Evolutionary conservation across 768 basidiomycete genomes (phyloP).

Genomic region (Fibroporia radiculosa): DNA sequence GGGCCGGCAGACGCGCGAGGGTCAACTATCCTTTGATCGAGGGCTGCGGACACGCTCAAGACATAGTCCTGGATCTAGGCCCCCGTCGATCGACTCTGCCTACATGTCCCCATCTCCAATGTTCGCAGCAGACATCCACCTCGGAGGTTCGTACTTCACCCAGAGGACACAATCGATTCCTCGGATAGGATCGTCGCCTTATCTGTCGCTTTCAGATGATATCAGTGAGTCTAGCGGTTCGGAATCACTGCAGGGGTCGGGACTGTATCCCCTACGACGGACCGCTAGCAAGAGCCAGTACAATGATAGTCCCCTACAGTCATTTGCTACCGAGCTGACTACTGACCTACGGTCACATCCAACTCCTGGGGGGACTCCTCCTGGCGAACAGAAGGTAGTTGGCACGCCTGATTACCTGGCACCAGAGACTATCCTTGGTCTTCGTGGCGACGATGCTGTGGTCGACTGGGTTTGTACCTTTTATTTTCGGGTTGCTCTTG

Average conservation of each 20-base stretch:
- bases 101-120: conserved; percentile 77
- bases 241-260: conserved; percentile 49
- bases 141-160: conserved; percentile 73
- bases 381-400: conserved; percentile 88
- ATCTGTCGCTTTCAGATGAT: conserved; percentile 70
- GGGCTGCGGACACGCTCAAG: conserved; percentile 37
- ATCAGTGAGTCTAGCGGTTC: conserved; percentile 83
- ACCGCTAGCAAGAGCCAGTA: conserved; percentile 30
- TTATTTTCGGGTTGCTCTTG: conserved; percentile 7
- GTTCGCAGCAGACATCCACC: conserved; percentile 44
- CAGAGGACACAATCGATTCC: conserved; percentile 54
- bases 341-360: conserved; percentile 79
- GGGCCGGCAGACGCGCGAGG: conserved; percentile 87
- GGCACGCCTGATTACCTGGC: conserved; percentile 98
- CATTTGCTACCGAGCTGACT: conserved; percentile 79
- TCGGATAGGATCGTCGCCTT: conserved; percentile 57
- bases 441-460: conserved; percentile 88
- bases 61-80: conserved; percentile 64
- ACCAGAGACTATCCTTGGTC: conserved; percentile 90
- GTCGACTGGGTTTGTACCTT: conserved; percentile 85
- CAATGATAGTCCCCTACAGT: conserved; percentile 73
- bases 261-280: conserved; percentile 42
- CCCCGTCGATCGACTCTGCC: conserved; percentile 74
- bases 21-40: conserved; percentile 25
- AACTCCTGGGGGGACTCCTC: conserved; percentile 58